Evolutionary conservation across 306 rosid species (phyloP).

Genomic region (Trifolium fragiferum): DNA sequence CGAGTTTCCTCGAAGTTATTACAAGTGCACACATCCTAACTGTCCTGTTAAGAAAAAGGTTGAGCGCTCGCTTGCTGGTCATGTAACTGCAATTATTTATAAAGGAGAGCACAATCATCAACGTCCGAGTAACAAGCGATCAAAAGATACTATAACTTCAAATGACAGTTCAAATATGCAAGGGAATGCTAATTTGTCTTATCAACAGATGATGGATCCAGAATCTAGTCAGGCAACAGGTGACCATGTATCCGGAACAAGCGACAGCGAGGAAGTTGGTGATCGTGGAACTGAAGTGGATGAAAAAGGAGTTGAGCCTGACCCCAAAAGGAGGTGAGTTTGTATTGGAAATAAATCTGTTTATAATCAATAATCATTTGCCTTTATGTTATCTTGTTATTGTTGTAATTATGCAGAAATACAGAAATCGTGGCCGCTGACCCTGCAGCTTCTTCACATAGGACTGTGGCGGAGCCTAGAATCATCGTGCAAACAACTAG

Average conservation of each 20-base stretch:
- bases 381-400: slow-evolving; percentile 33
- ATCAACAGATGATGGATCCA: slow-evolving; percentile 51
- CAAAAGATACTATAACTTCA: slow-evolving; percentile 50
- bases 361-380: background rate
- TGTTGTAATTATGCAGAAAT: slow-evolving; percentile 51
- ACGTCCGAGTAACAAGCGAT: slow-evolving; percentile 63
- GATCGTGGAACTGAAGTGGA: slow-evolving; percentile 57
- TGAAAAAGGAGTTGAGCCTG: slow-evolving; percentile 66
- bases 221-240: slow-evolving; percentile 66
- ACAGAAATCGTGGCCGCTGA: slow-evolving; percentile 56
- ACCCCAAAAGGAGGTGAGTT: slow-evolving; percentile 67
- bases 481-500: slow-evolving; percentile 90
- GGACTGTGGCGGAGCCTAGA: slow-evolving; percentile 77
- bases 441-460: slow-evolving; percentile 67
- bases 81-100: slow-evolving; percentile 72
- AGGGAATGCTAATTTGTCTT: slow-evolving; percentile 48
- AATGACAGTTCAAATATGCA: slow-evolving; percentile 48
- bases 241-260: slow-evolving; percentile 59
- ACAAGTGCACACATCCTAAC: slow-evolving; percentile 69
- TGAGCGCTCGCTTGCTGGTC: slow-evolving; percentile 82
- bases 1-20: slow-evolving; percentile 80
- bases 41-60: slow-evolving; percentile 91
- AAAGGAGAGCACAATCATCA: slow-evolving; percentile 82
- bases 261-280: slow-evolving; percentile 76
- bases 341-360: background rate